Evolutionary conservation across 2,329 filamentous ascomycete species (phyloP).

Genomic region (Davidsoniella australis): DNA sequence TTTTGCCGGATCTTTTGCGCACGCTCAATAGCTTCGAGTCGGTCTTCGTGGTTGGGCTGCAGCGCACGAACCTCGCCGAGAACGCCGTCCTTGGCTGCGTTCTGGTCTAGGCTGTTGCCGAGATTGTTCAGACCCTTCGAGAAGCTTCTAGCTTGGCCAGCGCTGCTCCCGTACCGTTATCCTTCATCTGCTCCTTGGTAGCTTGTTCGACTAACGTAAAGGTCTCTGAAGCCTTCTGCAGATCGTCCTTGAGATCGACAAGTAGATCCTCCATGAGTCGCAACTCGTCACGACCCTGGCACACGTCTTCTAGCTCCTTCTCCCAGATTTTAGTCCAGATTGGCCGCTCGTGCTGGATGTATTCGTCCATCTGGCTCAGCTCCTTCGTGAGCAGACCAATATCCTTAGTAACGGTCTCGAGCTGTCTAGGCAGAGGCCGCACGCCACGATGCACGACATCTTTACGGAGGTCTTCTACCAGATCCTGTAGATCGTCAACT

Average conservation of each 20-base stretch:
- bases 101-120: slow-evolving; percentile 47
- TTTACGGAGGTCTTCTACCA: slow-evolving; percentile 91
- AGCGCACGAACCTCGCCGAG: slow-evolving; percentile 85
- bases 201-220: slow-evolving; percentile 93
- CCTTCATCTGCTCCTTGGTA: slow-evolving; percentile 92
- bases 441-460: slow-evolving; percentile 90
- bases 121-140: slow-evolving; percentile 36
- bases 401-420: slow-evolving; percentile 79
- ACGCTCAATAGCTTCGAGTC: slow-evolving; percentile 91
- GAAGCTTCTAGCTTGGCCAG: slow-evolving; percentile 36
- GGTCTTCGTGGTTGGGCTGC: slow-evolving; percentile 83
- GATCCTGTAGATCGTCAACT: slow-evolving; percentile 93
- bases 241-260: slow-evolving; percentile 79
- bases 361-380: slow-evolving; percentile 86
- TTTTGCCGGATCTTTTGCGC: slow-evolving; percentile 82
- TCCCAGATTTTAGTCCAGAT: slow-evolving; percentile 99
- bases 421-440: slow-evolving; percentile 72
- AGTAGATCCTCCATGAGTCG: slow-evolving; percentile 93
- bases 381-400: slow-evolving; percentile 67
- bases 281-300: slow-evolving; percentile 84
- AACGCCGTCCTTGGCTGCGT: slow-evolving; percentile 74
- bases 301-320: slow-evolving; percentile 88
- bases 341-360: slow-evolving; percentile 79
- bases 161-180: slow-evolving; percentile 37
- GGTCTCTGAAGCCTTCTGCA: slow-evolving; percentile 86